Evolutionary conservation across 352 stramenopile genomes (phyloP).

Genomic region (Globisporangium iwayamae): DNA sequence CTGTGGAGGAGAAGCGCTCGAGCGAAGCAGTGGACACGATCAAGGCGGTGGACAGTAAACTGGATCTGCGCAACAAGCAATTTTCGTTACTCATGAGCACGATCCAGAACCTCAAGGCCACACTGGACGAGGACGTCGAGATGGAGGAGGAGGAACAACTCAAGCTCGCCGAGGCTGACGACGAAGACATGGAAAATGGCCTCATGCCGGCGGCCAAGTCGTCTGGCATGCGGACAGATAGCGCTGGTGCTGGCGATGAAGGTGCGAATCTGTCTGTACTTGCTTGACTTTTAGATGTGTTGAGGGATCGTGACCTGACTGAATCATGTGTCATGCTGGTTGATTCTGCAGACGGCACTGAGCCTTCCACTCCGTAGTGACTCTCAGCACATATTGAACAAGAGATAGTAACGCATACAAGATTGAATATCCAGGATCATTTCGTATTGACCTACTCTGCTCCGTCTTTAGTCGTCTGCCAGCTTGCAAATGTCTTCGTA

Average conservation of each 20-base stretch:
- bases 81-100: constrained; percentile 78
- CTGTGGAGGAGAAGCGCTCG: constrained; percentile 54
- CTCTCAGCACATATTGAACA: not conserved
- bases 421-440: not conserved
- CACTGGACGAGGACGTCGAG: constrained; percentile 61
- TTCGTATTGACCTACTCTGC: not conserved
- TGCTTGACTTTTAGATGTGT: not conserved
- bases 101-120: constrained; percentile 83
- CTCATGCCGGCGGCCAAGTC: constrained; percentile 10
- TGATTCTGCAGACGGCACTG: constrained; percentile 9
- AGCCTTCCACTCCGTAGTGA: constrained; percentile 5
- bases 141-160: constrained; percentile 55
- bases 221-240: constrained; percentile 4
- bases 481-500: constrained; percentile 85
- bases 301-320: constrained; percentile 1
- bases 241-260: constrained; percentile 15
- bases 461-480: constrained; percentile 30
- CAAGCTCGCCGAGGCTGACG: constrained; percentile 35
- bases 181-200: constrained; percentile 72
- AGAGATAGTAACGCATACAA: constrained; percentile 1
- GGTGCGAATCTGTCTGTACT: not conserved
- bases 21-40: constrained; percentile 53
- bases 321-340: not conserved
- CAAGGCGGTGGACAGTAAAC: constrained; percentile 49
- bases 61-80: constrained; percentile 75